These are phyloP conservation scores for Chrysopogon serrulatus DNA, from an alignment of 176 grass and related monocot genomes.

Conservation along the genomic window DNA sequence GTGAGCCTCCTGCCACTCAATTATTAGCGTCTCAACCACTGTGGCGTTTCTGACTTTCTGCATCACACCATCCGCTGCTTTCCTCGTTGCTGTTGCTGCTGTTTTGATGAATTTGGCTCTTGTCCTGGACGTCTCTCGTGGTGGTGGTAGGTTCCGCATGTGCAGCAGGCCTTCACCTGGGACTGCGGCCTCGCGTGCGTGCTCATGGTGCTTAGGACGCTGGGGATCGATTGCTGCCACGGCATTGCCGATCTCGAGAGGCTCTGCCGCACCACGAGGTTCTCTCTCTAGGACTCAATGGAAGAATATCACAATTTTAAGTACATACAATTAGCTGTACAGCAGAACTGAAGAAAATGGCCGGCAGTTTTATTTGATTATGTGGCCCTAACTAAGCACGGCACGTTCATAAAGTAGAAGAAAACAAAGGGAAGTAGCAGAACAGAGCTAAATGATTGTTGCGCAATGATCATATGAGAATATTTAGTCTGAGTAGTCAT, in stretches of 20 bases:
- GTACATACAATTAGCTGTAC: neutral
- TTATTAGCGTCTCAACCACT: neutral
- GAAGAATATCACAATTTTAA: neutral
- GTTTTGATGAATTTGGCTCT: constrained; percentile 3
- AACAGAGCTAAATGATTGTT: neutral
- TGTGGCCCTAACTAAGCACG: neutral
- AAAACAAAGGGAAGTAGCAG: neutral
- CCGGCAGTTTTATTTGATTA: neutral
- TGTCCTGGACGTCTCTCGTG: neutral
- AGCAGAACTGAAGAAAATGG: neutral
- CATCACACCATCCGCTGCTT: neutral
- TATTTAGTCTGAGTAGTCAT: neutral
- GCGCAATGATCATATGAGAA: neutral
- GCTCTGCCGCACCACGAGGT: constrained; percentile 90
- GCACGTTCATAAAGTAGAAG: neutral
- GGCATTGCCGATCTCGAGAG: constrained; percentile 81
- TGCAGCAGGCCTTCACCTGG: constrained; percentile 91
- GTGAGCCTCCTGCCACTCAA: constrained; percentile 26
- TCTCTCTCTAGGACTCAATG: neutral
- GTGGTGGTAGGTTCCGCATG: constrained; percentile 73
- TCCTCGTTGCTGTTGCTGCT: neutral
- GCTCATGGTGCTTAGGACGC: constrained; percentile 84
- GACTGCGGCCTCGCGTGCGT: constrained; percentile 97
- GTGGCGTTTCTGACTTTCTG: neutral
- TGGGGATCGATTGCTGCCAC: constrained; percentile 55